Percentiles rank a stretch among this genome's conserved stretches.
phyloP scores from a whole-genome alignment of 1,284 basidiomycete species.

The Ceratobasidium sp. region DNA sequence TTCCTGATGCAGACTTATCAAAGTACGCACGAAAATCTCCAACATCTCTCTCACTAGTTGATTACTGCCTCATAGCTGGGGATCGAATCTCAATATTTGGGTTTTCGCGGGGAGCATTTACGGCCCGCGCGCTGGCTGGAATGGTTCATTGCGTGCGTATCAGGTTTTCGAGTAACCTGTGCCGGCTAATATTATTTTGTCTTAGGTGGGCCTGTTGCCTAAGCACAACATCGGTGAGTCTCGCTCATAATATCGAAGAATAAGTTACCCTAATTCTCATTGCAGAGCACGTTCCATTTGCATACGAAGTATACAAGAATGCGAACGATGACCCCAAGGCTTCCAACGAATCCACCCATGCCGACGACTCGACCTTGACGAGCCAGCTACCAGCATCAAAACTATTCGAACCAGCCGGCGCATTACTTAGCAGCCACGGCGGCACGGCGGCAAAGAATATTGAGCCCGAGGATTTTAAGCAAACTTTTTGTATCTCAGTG shows the following conservation, averaged over 20 bases:
- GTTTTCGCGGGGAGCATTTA: constrained; percentile 47
- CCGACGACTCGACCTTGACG: background rate
- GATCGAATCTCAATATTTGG: constrained; percentile 47
- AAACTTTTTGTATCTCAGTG: constrained; percentile 41
- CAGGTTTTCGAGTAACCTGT: background rate
- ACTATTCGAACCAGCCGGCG: too few species aligned
- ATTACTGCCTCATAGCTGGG: constrained; percentile 11
- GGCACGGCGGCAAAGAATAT: too few species aligned
- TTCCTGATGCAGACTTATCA: constrained; percentile 45
- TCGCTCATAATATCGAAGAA: too few species aligned
- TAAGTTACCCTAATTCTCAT: too few species aligned
- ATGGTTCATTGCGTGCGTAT: constrained; percentile 44
- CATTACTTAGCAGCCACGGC: too few species aligned
- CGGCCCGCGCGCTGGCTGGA: constrained; percentile 48
- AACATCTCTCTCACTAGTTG: background rate
- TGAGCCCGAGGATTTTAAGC: constrained; percentile 44
- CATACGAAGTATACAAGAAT: constrained; percentile 49
- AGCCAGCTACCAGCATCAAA: too few species aligned
- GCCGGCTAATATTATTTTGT: background rate
- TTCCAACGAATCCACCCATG: background rate
- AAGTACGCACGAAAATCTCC: background rate
- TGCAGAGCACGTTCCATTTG: constrained; percentile 50
- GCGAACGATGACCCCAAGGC: background rate
- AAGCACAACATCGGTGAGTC: constrained; percentile 30
- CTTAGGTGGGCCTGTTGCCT: constrained; percentile 23